These are phyloP conservation scores for Nannochloropsis granulata DNA, from an alignment of 108 stramenopile species.

Conservation along the genomic window DNA sequence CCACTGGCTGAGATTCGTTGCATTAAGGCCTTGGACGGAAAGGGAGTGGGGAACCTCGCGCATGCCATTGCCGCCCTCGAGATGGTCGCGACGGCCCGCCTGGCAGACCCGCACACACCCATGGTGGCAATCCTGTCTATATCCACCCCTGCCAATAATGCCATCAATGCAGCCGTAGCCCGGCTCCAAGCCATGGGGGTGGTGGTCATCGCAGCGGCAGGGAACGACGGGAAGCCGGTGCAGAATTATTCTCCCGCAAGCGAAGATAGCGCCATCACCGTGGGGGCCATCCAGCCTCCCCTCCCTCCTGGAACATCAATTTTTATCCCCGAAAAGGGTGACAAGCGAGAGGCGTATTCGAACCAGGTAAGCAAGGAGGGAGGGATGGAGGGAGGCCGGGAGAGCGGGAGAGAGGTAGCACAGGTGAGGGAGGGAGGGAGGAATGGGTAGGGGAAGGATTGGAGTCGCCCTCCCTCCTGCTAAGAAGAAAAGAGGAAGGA, in stretches of 20 bases:
- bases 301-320: neutral
- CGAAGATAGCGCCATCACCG: neutral
- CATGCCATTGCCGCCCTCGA: neutral
- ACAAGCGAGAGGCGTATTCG: neutral
- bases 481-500: too few relatives aligned
- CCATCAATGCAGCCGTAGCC: neutral
- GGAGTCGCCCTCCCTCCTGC: too few relatives aligned
- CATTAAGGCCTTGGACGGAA: neutral
- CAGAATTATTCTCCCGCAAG: neutral
- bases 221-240: neutral
- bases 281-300: neutral
- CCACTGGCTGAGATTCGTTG: neutral
- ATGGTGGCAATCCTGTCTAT: neutral
- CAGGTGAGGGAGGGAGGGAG: too few relatives aligned
- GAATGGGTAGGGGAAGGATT: too few relatives aligned
- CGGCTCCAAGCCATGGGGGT: neutral
- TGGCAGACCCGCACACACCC: neutral
- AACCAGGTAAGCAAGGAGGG: neutral
- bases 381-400: too few relatives aligned
- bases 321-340: neutral
- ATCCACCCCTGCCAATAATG: neutral
- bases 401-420: too few relatives aligned
- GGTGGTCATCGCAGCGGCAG: neutral
- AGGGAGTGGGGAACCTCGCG: neutral
- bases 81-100: neutral